Conservation (phyloP, 139 green algal species). For the Chlamydomonas urium region DNA sequence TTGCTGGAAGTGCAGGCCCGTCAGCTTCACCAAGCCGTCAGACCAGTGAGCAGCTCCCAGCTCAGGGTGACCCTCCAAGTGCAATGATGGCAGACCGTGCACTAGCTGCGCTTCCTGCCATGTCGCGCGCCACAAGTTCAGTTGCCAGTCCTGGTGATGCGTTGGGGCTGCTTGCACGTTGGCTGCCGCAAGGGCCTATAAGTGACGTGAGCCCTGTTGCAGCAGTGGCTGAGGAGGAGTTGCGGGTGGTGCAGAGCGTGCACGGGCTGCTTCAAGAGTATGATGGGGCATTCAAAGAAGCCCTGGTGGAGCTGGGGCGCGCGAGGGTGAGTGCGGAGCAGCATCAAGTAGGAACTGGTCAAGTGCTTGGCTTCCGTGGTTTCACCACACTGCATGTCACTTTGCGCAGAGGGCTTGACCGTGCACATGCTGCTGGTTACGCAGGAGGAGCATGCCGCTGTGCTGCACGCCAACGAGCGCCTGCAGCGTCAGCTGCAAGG, state of each 20-base stretch:
- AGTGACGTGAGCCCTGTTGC: conserved; percentile 19
- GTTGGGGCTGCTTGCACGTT: conserved; percentile 23
- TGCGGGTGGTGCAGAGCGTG: conserved; percentile 28
- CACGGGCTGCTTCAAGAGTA: conserved; percentile 22
- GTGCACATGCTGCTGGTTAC: too few relatives aligned
- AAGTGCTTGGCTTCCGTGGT: too few relatives aligned
- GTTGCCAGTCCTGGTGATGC: too few relatives aligned
- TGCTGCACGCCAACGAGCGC: too few relatives aligned
- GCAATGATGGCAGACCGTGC: background rate
- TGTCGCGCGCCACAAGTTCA: background rate
- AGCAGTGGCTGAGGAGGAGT: conserved; percentile 38
- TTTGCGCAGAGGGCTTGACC: too few relatives aligned
- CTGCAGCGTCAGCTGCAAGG: too few relatives aligned
- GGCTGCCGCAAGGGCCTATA: conserved; percentile 27
- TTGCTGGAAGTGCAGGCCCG: background rate
- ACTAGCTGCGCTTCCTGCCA: background rate
- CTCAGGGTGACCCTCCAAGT: background rate
- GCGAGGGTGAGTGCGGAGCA: conserved; percentile 27
- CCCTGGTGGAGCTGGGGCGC: background rate
- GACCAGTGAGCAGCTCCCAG: background rate
- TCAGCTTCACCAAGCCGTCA: too few relatives aligned
- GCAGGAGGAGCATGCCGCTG: too few relatives aligned
- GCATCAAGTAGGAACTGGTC: too few relatives aligned
- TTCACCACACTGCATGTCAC: too few relatives aligned
- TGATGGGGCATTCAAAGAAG: conserved; percentile 9